phyloP scores from a whole-genome alignment of 352 stramenopile species.

The Pythium pyrilobum region DNA sequence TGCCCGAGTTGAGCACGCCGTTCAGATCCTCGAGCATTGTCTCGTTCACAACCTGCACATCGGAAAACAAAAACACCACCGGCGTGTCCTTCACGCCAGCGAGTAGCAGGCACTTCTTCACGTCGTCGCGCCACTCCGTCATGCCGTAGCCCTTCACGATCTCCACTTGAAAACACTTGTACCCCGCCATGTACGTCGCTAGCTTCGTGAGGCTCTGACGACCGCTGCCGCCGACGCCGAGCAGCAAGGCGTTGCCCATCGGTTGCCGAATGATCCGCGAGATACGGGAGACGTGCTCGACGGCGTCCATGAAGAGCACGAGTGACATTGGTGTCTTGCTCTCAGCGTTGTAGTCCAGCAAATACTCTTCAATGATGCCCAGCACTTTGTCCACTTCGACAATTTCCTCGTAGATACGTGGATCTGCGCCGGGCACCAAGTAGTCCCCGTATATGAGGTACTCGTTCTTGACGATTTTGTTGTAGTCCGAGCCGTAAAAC shows the following conservation, averaged over 20 bases:
- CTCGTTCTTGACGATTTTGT: conserved; percentile 66
- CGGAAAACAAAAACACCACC: conserved; percentile 93
- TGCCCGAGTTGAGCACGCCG: conserved; percentile 92
- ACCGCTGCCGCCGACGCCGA: conserved; percentile 91
- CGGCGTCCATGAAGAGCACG: conserved; percentile 83
- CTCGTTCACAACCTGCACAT: conserved; percentile 94
- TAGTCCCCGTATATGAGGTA: conserved; percentile 81
- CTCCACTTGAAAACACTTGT: conserved; percentile 93
- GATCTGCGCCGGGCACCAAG: conserved; percentile 72
- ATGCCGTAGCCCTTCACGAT: conserved; percentile 94
- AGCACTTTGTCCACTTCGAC: conserved; percentile 82
- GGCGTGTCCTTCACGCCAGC: conserved; percentile 89
- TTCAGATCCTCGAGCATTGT: conserved; percentile 96
- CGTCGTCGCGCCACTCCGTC: conserved; percentile 90
- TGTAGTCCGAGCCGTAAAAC: conserved; percentile 81
- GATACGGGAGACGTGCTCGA: conserved; percentile 84
- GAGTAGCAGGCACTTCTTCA: conserved; percentile 88
- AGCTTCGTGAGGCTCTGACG: conserved; percentile 91
- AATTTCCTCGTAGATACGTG: conserved; percentile 87
- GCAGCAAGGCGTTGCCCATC: conserved; percentile 87
- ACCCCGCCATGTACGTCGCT: conserved; percentile 91
- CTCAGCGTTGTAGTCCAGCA: conserved; percentile 90
- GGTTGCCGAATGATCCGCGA: conserved; percentile 76
- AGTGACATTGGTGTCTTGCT: conserved; percentile 90
- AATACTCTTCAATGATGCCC: conserved; percentile 83